Percentiles rank a stretch among this genome's conserved stretches.
phyloP scores from a whole-genome alignment of 352 stramenopile genomes.

The Globisporangium emineosum region DNA sequence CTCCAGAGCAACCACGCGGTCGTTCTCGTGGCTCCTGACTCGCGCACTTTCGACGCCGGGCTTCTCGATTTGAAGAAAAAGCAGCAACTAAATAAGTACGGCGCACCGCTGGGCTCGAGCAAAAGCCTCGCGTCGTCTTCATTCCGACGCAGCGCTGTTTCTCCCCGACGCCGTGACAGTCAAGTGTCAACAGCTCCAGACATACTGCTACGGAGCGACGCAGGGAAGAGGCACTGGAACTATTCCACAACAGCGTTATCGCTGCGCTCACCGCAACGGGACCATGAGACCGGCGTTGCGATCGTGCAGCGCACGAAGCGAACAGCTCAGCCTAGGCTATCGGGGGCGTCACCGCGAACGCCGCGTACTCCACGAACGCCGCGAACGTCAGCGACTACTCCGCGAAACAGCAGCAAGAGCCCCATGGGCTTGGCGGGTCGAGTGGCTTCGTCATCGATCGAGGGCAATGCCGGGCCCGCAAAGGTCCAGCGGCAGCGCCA shows the following conservation, averaged over 20 bases:
- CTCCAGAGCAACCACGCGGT: conserved; percentile 24
- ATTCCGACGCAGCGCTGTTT: conserved; percentile 6
- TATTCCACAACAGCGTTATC: conserved; percentile 44
- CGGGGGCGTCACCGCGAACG: conserved; percentile 4
- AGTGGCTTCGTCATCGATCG: not conserved
- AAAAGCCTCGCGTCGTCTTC: conserved; percentile 10
- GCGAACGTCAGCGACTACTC: conserved; percentile 6
- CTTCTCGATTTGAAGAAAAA: conserved; percentile 7
- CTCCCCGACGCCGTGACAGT: conserved; percentile 12
- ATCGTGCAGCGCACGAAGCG: conserved; percentile 16
- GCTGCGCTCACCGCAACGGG: conserved; percentile 31
- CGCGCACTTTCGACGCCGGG: conserved; percentile 21
- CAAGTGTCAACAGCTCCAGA: conserved; percentile 28
- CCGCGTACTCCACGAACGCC: conserved; percentile 1
- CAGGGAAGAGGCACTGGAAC: conserved; percentile 36
- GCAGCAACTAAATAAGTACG: conserved; percentile 16
- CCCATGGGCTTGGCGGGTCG: not conserved
- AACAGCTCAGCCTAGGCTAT: conserved; percentile 6
- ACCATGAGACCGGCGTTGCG: conserved; percentile 12
- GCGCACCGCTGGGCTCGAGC: conserved; percentile 16
- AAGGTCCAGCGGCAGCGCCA: conserved; percentile 22
- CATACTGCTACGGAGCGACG: conserved; percentile 45
- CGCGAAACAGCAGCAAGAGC: not conserved
- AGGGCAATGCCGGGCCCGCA: conserved; percentile 1
- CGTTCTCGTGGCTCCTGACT: conserved; percentile 21